Conservation (phyloP, 495 filamentous ascomycete species). For the Podospora sp. region DNA sequence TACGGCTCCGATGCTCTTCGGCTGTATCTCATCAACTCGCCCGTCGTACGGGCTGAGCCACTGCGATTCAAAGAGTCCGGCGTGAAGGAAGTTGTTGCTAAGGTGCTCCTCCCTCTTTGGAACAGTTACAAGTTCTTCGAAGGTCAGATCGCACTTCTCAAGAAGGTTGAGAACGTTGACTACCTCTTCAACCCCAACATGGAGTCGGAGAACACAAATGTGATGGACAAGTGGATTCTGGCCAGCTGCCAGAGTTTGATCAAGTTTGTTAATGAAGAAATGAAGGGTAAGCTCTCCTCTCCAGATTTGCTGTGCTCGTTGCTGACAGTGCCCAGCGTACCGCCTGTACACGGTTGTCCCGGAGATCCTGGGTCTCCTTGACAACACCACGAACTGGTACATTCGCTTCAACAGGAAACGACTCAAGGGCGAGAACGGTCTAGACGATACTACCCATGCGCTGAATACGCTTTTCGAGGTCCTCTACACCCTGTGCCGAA, state of each 20-base stretch:
- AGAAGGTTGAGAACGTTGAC: slow-evolving; percentile 81
- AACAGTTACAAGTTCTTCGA: slow-evolving; percentile 98
- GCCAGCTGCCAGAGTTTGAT: slow-evolving; percentile 91
- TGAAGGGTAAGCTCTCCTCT: slow-evolving; percentile 62
- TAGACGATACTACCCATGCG: slow-evolving; percentile 80
- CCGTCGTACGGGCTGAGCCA: slow-evolving; percentile 90
- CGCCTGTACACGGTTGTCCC: slow-evolving; percentile 95
- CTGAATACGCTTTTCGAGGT: slow-evolving; percentile 98
- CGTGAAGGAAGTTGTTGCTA: slow-evolving; percentile 94
- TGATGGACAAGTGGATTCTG: slow-evolving; percentile 97
- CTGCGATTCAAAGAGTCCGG: slow-evolving; percentile 89
- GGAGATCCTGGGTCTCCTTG: slow-evolving; percentile 81
- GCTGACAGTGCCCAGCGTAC: slow-evolving; percentile 55
- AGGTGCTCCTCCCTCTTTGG: slow-evolving; percentile 93
- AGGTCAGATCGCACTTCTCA: slow-evolving; percentile 87
- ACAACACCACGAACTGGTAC: slow-evolving; percentile 99
- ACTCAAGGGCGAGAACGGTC: slow-evolving; percentile 88
- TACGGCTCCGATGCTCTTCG: slow-evolving; percentile 94
- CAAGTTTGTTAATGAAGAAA: slow-evolving; percentile 92
- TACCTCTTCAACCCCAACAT: slow-evolving; percentile 78
- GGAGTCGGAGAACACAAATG: slow-evolving; percentile 77
- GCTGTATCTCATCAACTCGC: slow-evolving; percentile 95
- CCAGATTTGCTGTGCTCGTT: not conserved
- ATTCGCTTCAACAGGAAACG: slow-evolving; percentile 98
- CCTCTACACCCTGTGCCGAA: slow-evolving; percentile 82